These are phyloP conservation scores for Rhodotorula sphaerocarpa DNA, from an alignment of 768 basidiomycete species.

Conservation along the genomic window DNA sequence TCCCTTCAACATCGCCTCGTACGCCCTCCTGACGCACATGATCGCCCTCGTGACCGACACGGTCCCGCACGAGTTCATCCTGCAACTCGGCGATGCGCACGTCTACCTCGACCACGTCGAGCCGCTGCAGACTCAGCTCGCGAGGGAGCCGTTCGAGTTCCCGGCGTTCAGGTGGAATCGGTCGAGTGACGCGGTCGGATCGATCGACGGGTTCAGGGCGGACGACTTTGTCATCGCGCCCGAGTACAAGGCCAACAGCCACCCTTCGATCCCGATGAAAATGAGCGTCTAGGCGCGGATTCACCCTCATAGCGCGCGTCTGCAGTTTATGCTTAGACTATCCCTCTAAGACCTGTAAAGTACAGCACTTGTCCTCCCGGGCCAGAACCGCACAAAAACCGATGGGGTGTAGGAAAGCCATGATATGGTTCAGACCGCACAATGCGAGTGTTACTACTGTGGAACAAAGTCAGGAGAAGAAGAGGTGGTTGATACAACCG, in stretches of 20 bases:
- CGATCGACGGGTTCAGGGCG: constrained; percentile 65
- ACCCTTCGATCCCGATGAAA: constrained; percentile 82
- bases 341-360: too few species aligned
- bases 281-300: constrained; percentile 50
- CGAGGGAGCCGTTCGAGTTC: constrained; percentile 68
- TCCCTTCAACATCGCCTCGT: constrained; percentile 98
- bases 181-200: constrained; percentile 48
- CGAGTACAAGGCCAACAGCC: constrained; percentile 58
- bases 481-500: too few species aligned
- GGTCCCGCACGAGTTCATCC: constrained; percentile 76
- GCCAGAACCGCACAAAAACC: too few species aligned
- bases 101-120: constrained; percentile 87
- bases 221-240: constrained; percentile 76
- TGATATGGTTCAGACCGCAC: too few species aligned
- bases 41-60: constrained; percentile 85
- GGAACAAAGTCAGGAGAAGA: too few species aligned
- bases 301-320: too few species aligned
- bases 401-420: too few species aligned
- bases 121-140: constrained; percentile 72
- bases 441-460: too few species aligned
- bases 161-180: constrained; percentile 70
- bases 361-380: too few species aligned
- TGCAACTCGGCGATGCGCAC: constrained; percentile 96
- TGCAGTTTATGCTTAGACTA: too few species aligned
- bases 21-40: constrained; percentile 94